These are phyloP conservation scores for Hymenoscyphus albidus DNA, from an alignment of 2,329 filamentous ascomycete species.

Conservation along the genomic window DNA sequence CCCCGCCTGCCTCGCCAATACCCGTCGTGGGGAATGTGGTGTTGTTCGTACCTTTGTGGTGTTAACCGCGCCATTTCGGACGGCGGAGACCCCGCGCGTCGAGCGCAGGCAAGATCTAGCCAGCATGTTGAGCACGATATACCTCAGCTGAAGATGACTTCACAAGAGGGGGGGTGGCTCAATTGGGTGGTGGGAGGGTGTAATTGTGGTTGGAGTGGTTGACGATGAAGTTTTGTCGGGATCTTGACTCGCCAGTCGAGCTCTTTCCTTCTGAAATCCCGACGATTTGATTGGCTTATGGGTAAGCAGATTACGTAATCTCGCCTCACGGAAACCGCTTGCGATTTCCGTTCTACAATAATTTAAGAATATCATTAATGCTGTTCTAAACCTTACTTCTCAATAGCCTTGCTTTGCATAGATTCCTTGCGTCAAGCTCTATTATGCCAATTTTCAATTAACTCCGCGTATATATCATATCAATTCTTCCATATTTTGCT, in stretches of 20 bases:
- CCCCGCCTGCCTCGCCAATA: conserved; percentile 26
- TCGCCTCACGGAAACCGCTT: too few species aligned
- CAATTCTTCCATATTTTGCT: conserved; percentile 18
- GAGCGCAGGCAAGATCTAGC: conserved; percentile 87
- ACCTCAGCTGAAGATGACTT: conserved; percentile 33
- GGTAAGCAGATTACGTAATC: too few species aligned
- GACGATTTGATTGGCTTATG: not conserved
- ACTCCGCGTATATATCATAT: not conserved
- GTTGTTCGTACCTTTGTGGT: conserved; percentile 66
- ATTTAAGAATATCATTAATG: conserved; percentile 2
- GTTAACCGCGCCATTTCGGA: conserved; percentile 68
- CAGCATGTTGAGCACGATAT: conserved; percentile 66
- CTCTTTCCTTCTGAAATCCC: too few species aligned
- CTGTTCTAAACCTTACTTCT: conserved; percentile 6
- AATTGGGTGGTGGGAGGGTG: conserved; percentile 32
- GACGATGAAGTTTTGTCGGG: conserved; percentile 15
- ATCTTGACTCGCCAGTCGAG: conserved; percentile 9
- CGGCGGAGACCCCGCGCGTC: conserved; percentile 77
- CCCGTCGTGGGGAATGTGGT: not conserved
- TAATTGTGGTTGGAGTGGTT: conserved; percentile 20
- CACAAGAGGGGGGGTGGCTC: conserved; percentile 27
- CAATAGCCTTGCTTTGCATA: conserved; percentile 8
- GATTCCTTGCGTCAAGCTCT: not conserved
- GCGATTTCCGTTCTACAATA: not conserved
- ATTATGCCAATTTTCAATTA: not conserved